These are phyloP conservation scores for Centaurea solstitialis DNA, from an alignment of 129 eudicot genomes.

Conservation along the genomic window DNA sequence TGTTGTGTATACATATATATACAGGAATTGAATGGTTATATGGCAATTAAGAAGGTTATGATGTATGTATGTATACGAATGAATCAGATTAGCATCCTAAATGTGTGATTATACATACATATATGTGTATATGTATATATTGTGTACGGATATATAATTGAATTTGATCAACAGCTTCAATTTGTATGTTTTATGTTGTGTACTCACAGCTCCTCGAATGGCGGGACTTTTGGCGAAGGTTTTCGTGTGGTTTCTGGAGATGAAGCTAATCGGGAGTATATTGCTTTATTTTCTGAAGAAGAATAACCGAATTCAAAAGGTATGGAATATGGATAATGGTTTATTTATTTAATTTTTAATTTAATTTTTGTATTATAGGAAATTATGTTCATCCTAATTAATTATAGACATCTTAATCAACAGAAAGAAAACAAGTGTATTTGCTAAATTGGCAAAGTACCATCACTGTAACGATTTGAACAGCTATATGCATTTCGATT, in stretches of 20 bases:
- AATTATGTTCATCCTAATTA: not conserved
- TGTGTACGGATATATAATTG: not conserved
- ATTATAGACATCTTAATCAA: not conserved
- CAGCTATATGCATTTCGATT: not conserved
- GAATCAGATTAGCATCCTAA: not conserved
- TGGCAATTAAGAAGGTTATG: not conserved
- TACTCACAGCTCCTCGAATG: slow-evolving; percentile 83
- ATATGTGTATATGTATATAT: not conserved
- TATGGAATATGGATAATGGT: slow-evolving; percentile 18
- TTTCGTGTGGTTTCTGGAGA: slow-evolving; percentile 83
- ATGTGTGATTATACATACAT: slow-evolving; percentile 6
- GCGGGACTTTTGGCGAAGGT: slow-evolving; percentile 79
- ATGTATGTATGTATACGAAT: not conserved
- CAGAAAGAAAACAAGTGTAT: not conserved
- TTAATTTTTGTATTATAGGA: not conserved
- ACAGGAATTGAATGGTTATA: not conserved
- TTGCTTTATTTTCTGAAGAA: slow-evolving; percentile 73
- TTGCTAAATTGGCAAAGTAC: not conserved
- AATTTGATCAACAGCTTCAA: not conserved
- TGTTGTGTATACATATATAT: not conserved
- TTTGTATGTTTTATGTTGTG: not conserved
- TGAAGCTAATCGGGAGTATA: slow-evolving; percentile 64
- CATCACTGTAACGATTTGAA: not conserved
- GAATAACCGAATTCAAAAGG: slow-evolving; percentile 85
- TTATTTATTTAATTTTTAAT: not conserved